Evolutionary conservation across 805 yeast species (phyloP).

Genomic region (Metschnikowia reukaufii): DNA sequence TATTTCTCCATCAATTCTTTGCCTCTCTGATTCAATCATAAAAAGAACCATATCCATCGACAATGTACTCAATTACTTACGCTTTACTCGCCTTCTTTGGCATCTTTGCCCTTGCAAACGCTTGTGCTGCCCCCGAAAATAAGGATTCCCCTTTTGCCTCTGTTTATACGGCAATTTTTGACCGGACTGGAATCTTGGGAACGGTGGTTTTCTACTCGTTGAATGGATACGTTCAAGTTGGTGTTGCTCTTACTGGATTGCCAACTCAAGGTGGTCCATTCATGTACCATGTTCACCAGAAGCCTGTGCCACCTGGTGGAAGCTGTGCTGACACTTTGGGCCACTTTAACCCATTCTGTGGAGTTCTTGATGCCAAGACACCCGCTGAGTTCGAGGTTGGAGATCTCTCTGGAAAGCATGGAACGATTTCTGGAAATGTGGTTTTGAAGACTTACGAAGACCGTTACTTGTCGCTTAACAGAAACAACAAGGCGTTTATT

Average conservation of each 20-base stretch:
- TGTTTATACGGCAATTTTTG: conserved; percentile 5
- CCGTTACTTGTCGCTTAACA: conserved; percentile 33
- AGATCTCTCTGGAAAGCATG: conserved; percentile 44
- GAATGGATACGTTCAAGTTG: conserved; percentile 34
- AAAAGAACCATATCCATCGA: background rate
- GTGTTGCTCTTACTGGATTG: conserved; percentile 32
- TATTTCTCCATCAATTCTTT: background rate
- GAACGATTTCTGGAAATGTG: conserved; percentile 28
- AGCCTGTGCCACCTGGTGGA: conserved; percentile 36
- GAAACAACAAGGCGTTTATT: conserved; percentile 26
- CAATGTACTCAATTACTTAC: background rate
- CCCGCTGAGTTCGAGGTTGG: conserved; percentile 33
- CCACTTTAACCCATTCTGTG: conserved; percentile 42
- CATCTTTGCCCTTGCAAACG: conserved; percentile 1
- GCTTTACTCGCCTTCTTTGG: background rate
- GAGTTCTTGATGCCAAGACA: conserved; percentile 26
- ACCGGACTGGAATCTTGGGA: conserved; percentile 24
- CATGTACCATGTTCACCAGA: conserved; percentile 39
- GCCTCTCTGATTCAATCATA: background rate
- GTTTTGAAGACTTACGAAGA: conserved; percentile 27
- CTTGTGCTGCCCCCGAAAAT: conserved; percentile 3
- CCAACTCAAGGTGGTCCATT: conserved; percentile 42
- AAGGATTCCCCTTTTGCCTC: conserved; percentile 3
- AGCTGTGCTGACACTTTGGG: conserved; percentile 32
- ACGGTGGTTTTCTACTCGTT: conserved; percentile 29